Evolutionary conservation across 2,329 filamentous ascomycete genomes (phyloP), one percentile per base, ranked within the genome.

Genomic region (Cladophialophora carrionii): DNA sequence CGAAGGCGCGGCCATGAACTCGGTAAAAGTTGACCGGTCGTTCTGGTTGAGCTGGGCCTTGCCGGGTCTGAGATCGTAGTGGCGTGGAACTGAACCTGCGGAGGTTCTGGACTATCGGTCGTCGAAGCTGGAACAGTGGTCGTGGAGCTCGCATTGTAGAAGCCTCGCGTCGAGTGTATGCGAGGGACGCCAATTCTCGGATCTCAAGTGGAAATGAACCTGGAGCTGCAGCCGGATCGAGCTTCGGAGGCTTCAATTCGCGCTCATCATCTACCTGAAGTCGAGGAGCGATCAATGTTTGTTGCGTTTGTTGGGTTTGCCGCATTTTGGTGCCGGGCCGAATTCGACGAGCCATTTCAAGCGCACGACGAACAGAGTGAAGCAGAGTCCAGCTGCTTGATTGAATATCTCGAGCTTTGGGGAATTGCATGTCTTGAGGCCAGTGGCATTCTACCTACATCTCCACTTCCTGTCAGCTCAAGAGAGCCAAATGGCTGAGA

Each of bases 1-100:
- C 76, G 57, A 82, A 78, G 9, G 81, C 79, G 37, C 79, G 73
- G 5, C 72, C 74, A 63, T 72, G 70, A 4, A 65, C 64, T 17
- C 56, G 56, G 66, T 73, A 73, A 63, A 72, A 70, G 58, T 70
- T 70, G 17, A 63, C 57, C 5, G 67, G 64, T 31, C 53, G 48
- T 24, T 66, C 66, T 41, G 61, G 49, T 31, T 53, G 48, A 20
- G 54, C 8, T 20, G 52, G 41, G 51, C 37, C 43, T 32, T 17
- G 24, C 51, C 46, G 59, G 24, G 32, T 46, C 34, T 61, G 59
- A 9, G 59, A 24, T 48, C 22, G 51, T 20, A 4, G 34, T 34
- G 31, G n/a, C 17, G 24, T 43, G 34, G 49, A 17, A 22, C 22
- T 46, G 59, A 61, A 61, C 49, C 1, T 61, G 59, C 51, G 22